A percentile compares a stretch with the other conserved stretches of the same genome.
Conservation (phyloP, 352 stramenopile genomes). For the Phytophthora multivora region DNA sequence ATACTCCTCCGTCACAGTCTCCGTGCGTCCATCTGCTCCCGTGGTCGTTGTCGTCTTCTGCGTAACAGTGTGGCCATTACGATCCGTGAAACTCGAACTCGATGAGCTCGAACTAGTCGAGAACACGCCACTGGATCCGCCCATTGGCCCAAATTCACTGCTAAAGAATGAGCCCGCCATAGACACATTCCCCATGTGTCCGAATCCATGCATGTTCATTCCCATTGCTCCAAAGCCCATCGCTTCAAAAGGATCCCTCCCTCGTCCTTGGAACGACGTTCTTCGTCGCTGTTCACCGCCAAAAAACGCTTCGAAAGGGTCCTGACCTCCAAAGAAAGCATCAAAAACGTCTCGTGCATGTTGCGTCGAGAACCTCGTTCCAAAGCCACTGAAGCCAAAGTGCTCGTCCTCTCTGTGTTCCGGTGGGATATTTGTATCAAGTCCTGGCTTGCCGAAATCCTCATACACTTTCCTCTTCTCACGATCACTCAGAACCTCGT, state of each 20-base stretch:
- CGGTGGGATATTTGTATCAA: constrained; percentile 5
- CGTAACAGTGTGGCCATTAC: constrained; percentile 69
- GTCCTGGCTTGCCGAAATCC: constrained; percentile 41
- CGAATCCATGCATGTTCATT: constrained; percentile 40
- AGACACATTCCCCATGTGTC: constrained; percentile 33
- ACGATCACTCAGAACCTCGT: constrained; percentile 85
- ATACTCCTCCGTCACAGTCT: constrained; percentile 77
- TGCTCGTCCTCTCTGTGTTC: constrained; percentile 9
- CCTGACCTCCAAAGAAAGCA: constrained; percentile 61
- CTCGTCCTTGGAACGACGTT: constrained; percentile 20
- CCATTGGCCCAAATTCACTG: constrained; percentile 34
- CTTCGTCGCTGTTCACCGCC: constrained; percentile 20
- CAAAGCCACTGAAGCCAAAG: constrained; percentile 32
- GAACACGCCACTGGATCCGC: constrained; percentile 11
- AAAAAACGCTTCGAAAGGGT: constrained; percentile 71
- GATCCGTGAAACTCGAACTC: constrained; percentile 72
- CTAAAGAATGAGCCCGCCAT: constrained; percentile 63
- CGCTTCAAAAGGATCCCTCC: constrained; percentile 36
- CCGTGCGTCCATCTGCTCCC: constrained; percentile 47
- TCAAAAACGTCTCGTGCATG: constrained; percentile 77
- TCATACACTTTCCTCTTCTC: constrained; percentile 69
- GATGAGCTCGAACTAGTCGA: constrained; percentile 61
- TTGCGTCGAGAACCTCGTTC: constrained; percentile 46
- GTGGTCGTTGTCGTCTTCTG: constrained; percentile 77
- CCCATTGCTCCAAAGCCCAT: constrained; percentile 45